phyloP scores from a whole-genome alignment of 345 rosid species.

The Angophora floribunda region DNA sequence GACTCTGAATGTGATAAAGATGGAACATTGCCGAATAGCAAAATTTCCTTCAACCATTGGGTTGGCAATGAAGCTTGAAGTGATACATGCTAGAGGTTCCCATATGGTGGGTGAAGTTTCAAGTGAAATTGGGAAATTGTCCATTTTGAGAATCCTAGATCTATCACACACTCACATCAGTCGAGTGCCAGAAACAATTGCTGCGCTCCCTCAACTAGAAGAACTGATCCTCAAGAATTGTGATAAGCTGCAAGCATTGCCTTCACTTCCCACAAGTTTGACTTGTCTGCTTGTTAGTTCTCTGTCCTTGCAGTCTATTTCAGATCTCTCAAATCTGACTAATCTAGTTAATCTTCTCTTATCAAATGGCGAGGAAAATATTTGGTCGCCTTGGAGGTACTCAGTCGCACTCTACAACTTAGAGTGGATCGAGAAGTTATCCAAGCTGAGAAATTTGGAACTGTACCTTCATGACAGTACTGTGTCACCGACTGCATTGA shows the following conservation, averaged over 20 bases:
- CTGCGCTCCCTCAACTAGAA: background rate
- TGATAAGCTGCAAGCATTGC: background rate
- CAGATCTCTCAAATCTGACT: background rate
- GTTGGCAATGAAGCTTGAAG: background rate
- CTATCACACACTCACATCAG: background rate
- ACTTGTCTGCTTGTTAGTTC: background rate
- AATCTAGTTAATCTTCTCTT: background rate
- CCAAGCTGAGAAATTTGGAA: background rate
- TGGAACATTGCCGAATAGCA: background rate
- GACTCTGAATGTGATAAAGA: background rate
- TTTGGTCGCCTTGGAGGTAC: accelerated
- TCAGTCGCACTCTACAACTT: accelerated
- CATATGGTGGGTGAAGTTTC: background rate
- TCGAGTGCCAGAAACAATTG: background rate
- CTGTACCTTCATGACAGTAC: accelerated
- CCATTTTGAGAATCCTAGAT: background rate
- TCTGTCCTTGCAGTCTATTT: background rate
- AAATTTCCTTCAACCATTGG: background rate
- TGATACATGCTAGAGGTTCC: background rate
- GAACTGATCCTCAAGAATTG: background rate
- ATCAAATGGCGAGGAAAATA: background rate
- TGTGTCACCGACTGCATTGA: accelerated
- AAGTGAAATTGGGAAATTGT: background rate
- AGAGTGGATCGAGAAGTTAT: background rate
- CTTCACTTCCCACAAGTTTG: background rate